Conservation (phyloP, 2,329 filamentous ascomycete species). For the Epichloe coenophiala region DNA sequence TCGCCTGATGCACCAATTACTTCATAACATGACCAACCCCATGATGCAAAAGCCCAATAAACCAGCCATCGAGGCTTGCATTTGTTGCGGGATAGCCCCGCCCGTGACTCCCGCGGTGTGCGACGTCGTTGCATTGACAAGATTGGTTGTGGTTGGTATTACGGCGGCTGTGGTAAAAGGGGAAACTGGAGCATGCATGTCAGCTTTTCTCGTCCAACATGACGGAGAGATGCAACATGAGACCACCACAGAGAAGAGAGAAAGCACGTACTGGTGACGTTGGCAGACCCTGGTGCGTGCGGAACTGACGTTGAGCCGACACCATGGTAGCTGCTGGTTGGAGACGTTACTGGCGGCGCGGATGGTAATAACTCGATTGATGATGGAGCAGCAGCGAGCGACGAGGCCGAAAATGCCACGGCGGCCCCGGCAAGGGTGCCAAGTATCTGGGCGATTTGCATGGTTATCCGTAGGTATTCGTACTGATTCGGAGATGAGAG, state of each 20-base stretch:
- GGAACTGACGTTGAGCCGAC: neutral
- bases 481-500: neutral
- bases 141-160: constrained; percentile 8
- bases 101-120: constrained; percentile 17
- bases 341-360: neutral
- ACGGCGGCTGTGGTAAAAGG: constrained; percentile 1
- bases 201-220: neutral
- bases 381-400: neutral
- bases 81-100: constrained; percentile 18
- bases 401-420: constrained; percentile 7
- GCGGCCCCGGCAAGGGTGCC: constrained; percentile 7
- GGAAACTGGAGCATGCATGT: constrained; percentile 4
- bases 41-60: constrained; percentile 25
- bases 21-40: constrained; percentile 21
- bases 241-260: no score
- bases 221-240: no score
- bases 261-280: constrained; percentile 2
- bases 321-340: neutral
- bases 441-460: constrained; percentile 10
- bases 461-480: neutral
- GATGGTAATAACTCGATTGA: neutral
- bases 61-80: constrained; percentile 21
- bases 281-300: neutral
- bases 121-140: constrained; percentile 15
- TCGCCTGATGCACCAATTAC: neutral